A percentile compares a stretch with the other conserved stretches of the same genome.
Conservation (phyloP, 371 early-diverging fungal genomes). For the Actinomucor elegans region DNA sequence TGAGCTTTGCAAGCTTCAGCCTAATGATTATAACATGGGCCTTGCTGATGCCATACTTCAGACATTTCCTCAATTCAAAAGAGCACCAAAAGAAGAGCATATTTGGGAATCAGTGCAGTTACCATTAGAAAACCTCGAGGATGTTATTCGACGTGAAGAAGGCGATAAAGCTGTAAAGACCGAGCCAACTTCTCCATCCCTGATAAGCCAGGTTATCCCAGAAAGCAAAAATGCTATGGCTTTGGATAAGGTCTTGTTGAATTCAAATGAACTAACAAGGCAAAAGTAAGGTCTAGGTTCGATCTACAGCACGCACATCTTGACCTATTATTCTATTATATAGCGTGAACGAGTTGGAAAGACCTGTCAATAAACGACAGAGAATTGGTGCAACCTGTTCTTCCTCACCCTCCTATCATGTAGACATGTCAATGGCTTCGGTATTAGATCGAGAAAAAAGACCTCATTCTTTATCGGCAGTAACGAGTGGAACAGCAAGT, state of each 20-base stretch:
- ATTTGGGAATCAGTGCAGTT: conserved; percentile 26
- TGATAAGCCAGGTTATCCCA: neutral
- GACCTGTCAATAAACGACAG: conserved; percentile 3
- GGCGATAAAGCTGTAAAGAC: conserved; percentile 9
- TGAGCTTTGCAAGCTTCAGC: conserved; percentile 26
- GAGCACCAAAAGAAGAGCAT: conserved; percentile 26
- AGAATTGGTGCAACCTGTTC: neutral
- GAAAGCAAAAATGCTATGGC: conserved; percentile 28
- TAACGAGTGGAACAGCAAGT: neutral
- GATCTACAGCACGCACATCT: neutral
- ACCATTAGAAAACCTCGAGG: conserved; percentile 16
- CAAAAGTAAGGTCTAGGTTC: conserved; percentile 16
- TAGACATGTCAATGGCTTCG: too few relatives aligned
- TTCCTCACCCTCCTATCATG: neutral
- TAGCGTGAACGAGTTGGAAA: neutral
- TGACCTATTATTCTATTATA: neutral
- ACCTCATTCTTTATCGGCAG: conserved; percentile 14
- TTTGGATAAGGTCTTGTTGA: conserved; percentile 22
- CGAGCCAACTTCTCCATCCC: conserved; percentile 12
- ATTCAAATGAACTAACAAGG: conserved; percentile 14
- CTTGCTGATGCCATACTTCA: conserved; percentile 24
- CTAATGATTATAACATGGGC: conserved; percentile 22
- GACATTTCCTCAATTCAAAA: conserved; percentile 22
- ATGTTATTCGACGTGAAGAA: conserved; percentile 6
- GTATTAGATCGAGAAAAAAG: conserved; percentile 11